phyloP scores from a whole-genome alignment of 2,329 filamentous ascomycete species.

The Sclerotinia minor region DNA sequence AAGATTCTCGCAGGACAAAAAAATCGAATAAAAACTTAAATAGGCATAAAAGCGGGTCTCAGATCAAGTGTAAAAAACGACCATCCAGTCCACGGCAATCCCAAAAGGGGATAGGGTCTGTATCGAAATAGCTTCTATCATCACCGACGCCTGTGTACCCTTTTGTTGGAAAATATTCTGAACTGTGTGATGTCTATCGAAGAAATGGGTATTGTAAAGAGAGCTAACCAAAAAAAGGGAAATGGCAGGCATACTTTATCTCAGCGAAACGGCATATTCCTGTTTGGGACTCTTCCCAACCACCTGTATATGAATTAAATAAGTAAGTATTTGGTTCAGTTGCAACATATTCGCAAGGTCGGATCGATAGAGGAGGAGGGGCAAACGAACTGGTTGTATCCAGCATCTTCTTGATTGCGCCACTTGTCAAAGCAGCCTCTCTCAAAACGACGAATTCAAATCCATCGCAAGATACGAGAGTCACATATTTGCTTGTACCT shows the following conservation, averaged over 20 bases:
- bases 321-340: slow-evolving; percentile 13
- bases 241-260: slow-evolving; percentile 62
- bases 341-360: slow-evolving; percentile 15
- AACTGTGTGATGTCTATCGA: not conserved
- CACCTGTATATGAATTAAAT: slow-evolving; percentile 48
- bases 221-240: not conserved
- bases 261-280: slow-evolving; percentile 68
- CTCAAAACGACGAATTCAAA: slow-evolving; percentile 76
- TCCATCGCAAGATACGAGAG: slow-evolving; percentile 72
- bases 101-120: slow-evolving; percentile 39
- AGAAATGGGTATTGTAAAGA: slow-evolving; percentile 6
- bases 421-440: slow-evolving; percentile 68
- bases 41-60: slow-evolving; percentile 44
- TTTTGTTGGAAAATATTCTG: not conserved
- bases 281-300: slow-evolving; percentile 62
- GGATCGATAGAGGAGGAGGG: slow-evolving; percentile 24
- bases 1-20: not conserved
- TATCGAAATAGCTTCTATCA: slow-evolving; percentile 38
- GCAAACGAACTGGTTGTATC: slow-evolving; percentile 59
- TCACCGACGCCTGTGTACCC: slow-evolving; percentile 36
- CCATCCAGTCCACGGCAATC: slow-evolving; percentile 40
- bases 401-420: slow-evolving; percentile 73
- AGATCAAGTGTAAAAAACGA: slow-evolving; percentile 64
- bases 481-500: slow-evolving; percentile 65
- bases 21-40: not conserved